Conservation (phyloP, 2,329 filamentous ascomycete species). For the Coniochaeta pulveracea region DNA sequence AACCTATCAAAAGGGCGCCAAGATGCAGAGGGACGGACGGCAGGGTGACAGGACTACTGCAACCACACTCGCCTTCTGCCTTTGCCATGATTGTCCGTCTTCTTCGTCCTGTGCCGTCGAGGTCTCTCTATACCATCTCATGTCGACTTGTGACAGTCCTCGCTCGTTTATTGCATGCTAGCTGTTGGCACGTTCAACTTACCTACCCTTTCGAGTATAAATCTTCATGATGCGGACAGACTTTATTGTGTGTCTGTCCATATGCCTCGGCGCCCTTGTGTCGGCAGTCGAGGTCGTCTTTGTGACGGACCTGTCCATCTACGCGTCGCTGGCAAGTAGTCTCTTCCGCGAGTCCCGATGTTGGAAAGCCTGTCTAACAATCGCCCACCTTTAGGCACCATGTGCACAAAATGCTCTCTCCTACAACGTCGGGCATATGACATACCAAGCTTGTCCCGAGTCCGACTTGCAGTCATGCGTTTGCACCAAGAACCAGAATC, state of each 20-base stretch:
- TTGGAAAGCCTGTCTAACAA: constrained; percentile 2
- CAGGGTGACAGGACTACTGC: too few relatives aligned
- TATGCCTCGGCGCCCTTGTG: constrained; percentile 4
- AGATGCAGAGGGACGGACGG: background rate
- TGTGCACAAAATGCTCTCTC: constrained; percentile 35
- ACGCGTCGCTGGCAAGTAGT: constrained; percentile 25
- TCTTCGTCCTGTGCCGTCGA: background rate
- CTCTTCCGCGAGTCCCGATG: background rate
- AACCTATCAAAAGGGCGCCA: background rate
- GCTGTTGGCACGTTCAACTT: too few relatives aligned
- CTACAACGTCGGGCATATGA: constrained; percentile 30
- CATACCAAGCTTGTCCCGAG: constrained; percentile 29
- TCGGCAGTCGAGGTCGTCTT: constrained; percentile 22
- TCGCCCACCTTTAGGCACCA: constrained; percentile 26
- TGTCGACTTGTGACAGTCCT: too few relatives aligned
- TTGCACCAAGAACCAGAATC: constrained; percentile 35
- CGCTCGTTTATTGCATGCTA: too few relatives aligned
- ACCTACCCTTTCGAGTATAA: too few relatives aligned
- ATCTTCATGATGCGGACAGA: constrained; percentile 9
- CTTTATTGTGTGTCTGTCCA: constrained; percentile 4
- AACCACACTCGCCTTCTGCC: too few relatives aligned
- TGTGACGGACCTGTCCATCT: constrained; percentile 32
- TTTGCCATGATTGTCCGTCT: background rate
- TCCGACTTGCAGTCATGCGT: constrained; percentile 37
- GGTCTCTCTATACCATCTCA: background rate